phyloP scores from a whole-genome alignment of 345 rosid genomes.

The Eucalyptus fibrosa region DNA sequence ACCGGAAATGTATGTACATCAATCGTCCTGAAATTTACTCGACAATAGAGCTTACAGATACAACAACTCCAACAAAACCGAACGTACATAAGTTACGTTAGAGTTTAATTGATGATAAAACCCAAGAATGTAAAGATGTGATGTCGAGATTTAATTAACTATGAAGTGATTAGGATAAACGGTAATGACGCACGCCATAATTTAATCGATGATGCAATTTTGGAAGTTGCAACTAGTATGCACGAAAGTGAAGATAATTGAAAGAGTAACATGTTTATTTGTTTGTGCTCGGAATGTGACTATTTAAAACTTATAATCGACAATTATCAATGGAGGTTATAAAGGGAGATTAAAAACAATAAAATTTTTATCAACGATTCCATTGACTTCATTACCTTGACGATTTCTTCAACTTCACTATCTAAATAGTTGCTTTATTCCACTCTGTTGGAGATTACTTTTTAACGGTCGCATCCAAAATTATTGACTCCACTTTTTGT shows the following conservation, averaged over 20 bases:
- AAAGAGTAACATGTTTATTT: not conserved
- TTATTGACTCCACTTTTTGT: not conserved
- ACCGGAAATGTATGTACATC: too few relatives aligned
- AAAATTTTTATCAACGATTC: too few relatives aligned
- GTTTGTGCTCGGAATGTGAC: accelerated
- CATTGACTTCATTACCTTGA: not conserved
- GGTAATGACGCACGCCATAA: accelerated
- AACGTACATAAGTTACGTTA: accelerated
- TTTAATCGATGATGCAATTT: accelerated
- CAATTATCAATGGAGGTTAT: not conserved
- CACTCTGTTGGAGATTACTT: too few relatives aligned
- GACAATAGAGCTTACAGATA: accelerated
- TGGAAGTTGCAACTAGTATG: accelerated
- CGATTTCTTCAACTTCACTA: not conserved
- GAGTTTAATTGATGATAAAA: too few relatives aligned
- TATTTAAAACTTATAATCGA: too few relatives aligned
- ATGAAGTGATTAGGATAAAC: not conserved
- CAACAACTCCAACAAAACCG: accelerated
- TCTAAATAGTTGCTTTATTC: not conserved
- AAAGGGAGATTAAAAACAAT: not conserved
- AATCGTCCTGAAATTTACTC: accelerated
- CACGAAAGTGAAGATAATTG: accelerated
- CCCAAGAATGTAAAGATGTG: accelerated
- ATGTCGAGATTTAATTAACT: accelerated
- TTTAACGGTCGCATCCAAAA: too few relatives aligned